A percentile compares a stretch with the other conserved stretches of the same genome.
Conservation (phyloP, 108 stramenopile species). For the Pseudonitzschia multiseries region DNA sequence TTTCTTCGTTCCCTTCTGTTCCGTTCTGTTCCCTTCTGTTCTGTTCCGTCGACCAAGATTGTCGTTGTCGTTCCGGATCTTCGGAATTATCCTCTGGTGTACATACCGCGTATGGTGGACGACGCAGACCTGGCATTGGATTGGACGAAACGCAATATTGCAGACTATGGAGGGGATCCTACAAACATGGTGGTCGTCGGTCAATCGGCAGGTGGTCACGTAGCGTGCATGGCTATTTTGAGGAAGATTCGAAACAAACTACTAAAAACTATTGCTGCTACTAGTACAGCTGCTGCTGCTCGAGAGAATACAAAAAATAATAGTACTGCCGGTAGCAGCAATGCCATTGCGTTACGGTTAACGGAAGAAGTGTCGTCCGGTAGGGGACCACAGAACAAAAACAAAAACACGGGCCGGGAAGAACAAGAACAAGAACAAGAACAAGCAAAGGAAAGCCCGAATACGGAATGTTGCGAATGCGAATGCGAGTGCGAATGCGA, state of each 20-base stretch:
- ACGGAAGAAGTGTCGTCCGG: too few relatives aligned
- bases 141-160: slow-evolving; percentile 55
- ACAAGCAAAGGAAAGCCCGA: too few relatives aligned
- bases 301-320: background rate
- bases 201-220: slow-evolving; percentile 73
- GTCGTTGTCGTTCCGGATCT: slow-evolving; percentile 75
- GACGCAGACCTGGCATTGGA: slow-evolving; percentile 62
- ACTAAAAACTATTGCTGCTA: too few relatives aligned
- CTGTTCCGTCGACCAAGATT: slow-evolving; percentile 7
- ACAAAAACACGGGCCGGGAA: background rate
- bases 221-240: slow-evolving; percentile 25
- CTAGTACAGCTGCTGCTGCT: too few relatives aligned
- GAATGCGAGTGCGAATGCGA: too few relatives aligned
- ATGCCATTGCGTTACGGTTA: too few relatives aligned
- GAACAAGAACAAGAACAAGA: too few relatives aligned
- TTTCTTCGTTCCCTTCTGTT: too few relatives aligned
- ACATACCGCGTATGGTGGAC: slow-evolving; percentile 56
- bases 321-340: too few relatives aligned
- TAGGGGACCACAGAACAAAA: too few relatives aligned
- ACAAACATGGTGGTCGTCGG: slow-evolving; percentile 54
- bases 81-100: slow-evolving; percentile 58
- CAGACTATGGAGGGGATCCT: slow-evolving; percentile 65
- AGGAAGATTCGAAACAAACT: slow-evolving; percentile 11
- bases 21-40: too few relatives aligned
- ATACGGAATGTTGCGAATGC: too few relatives aligned